phyloP scores from a whole-genome alignment of 768 basidiomycete species.

The Leccinum broughii region DNA sequence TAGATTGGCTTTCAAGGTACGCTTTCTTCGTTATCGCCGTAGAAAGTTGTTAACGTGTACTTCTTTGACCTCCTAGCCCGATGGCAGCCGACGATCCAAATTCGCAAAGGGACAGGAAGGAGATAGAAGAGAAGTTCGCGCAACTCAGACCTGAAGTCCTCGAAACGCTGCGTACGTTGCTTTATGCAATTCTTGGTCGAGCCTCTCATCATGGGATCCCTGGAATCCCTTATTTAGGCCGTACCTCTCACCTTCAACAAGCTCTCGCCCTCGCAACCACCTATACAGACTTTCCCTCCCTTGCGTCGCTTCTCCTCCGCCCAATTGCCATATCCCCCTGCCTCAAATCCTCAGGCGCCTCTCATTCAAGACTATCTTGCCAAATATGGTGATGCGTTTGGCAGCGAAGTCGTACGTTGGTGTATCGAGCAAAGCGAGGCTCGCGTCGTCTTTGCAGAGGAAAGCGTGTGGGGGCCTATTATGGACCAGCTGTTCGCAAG shows the following conservation, averaged over 20 bases:
- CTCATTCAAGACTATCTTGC: slow-evolving; percentile 74
- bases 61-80: slow-evolving; percentile 35
- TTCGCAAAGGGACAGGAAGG: slow-evolving; percentile 54
- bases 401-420: slow-evolving; percentile 89
- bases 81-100: slow-evolving; percentile 48
- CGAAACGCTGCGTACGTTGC: slow-evolving; percentile 72
- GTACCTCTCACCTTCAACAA: slow-evolving; percentile 59
- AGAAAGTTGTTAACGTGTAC: background rate
- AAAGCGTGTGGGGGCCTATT: slow-evolving; percentile 57
- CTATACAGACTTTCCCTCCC: slow-evolving; percentile 80
- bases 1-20: slow-evolving; percentile 68
- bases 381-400: slow-evolving; percentile 79
- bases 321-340: slow-evolving; percentile 60
- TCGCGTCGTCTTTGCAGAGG: slow-evolving; percentile 78
- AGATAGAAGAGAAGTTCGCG: slow-evolving; percentile 66
- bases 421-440: slow-evolving; percentile 89
- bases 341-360: slow-evolving; percentile 60
- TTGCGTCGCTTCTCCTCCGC: slow-evolving; percentile 82
- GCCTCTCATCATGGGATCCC: slow-evolving; percentile 1
- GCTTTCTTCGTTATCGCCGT: slow-evolving; percentile 2
- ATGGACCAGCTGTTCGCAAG: slow-evolving; percentile 69
- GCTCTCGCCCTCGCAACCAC: slow-evolving; percentile 86
- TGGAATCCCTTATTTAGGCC: slow-evolving; percentile 43
- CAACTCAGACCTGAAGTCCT: slow-evolving; percentile 75
- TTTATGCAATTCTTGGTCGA: background rate